Percentiles rank a stretch among this genome's conserved stretches.
phyloP scores from a whole-genome alignment of 495 filamentous ascomycete species.

The Acidiella bohemica region DNA sequence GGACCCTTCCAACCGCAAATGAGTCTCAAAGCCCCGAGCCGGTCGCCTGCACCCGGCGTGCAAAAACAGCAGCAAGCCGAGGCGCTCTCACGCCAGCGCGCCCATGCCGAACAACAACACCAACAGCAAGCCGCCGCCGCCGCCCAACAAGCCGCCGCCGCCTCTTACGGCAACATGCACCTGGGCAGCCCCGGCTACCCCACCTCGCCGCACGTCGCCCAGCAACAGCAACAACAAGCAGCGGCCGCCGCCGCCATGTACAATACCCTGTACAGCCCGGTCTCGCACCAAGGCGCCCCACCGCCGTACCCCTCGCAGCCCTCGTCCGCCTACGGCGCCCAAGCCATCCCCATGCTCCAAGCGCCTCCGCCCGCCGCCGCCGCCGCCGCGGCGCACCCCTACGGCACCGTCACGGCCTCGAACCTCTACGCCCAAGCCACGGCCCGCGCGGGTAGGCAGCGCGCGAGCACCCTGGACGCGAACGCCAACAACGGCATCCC shows the following conservation, averaged over 20 bases:
- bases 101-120: slow-evolving; percentile 50
- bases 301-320: slow-evolving; percentile 54
- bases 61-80: slow-evolving; percentile 95
- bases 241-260: slow-evolving; percentile 50
- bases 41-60: slow-evolving; percentile 86
- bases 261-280: slow-evolving; percentile 42
- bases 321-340: slow-evolving; percentile 23
- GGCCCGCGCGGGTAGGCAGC: slow-evolving; percentile 67
- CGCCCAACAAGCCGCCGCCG: slow-evolving; percentile 18
- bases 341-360: slow-evolving; percentile 13
- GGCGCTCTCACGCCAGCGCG: slow-evolving; percentile 75
- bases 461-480: slow-evolving; percentile 92
- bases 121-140: slow-evolving; percentile 40
- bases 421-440: slow-evolving; percentile 81
- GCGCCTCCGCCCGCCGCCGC: slow-evolving; percentile 7
- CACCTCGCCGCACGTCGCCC: slow-evolving; percentile 3
- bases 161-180: slow-evolving; percentile 13
- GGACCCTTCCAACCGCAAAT: slow-evolving; percentile 95
- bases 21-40: slow-evolving; percentile 75
- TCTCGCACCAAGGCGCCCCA: slow-evolving; percentile 53
- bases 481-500: slow-evolving; percentile 89
- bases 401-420: slow-evolving; percentile 45
- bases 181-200: slow-evolving; percentile 18
- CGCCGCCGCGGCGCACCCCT: slow-evolving; percentile 15
- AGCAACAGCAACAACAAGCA: slow-evolving; percentile 24